Percentiles rank a stretch among this genome's conserved stretches.
Evolutionary conservation across 2,329 filamentous ascomycete species (phyloP).

Genomic region (Aphanocladium album): DNA sequence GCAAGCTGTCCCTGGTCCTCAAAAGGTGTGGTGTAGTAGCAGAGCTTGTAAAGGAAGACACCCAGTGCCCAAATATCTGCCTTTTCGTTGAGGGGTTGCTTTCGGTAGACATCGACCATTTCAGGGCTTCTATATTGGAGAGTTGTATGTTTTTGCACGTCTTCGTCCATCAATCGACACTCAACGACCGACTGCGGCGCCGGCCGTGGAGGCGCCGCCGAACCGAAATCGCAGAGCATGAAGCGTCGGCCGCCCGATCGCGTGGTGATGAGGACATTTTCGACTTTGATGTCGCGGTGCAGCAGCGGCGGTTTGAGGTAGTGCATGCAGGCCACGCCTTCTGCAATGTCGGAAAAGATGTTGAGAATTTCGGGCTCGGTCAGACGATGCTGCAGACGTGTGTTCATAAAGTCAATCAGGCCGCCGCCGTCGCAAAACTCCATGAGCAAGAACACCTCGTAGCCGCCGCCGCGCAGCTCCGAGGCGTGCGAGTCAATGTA

Average conservation of each 20-base stretch:
- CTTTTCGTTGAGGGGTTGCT: slow-evolving; percentile 96
- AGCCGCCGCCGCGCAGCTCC: slow-evolving; percentile 85
- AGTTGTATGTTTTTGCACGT: slow-evolving; percentile 94
- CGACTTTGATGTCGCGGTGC: slow-evolving; percentile 93
- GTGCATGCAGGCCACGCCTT: slow-evolving; percentile 98
- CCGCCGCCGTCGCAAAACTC: slow-evolving; percentile 94
- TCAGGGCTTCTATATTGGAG: slow-evolving; percentile 96
- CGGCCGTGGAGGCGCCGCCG: slow-evolving; percentile 74
- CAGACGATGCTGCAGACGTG: slow-evolving; percentile 86
- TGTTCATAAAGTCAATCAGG: slow-evolving; percentile 99
- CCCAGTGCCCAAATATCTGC: slow-evolving; percentile 97
- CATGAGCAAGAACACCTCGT: slow-evolving; percentile 98
- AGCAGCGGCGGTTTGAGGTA: slow-evolving; percentile 91
- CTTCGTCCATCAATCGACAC: slow-evolving; percentile 89
- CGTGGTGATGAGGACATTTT: slow-evolving; percentile 87
- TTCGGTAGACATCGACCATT: slow-evolving; percentile 97
- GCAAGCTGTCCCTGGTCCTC: slow-evolving; percentile 97
- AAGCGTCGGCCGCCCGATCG: slow-evolving; percentile 66
- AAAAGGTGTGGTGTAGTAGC: slow-evolving; percentile 98
- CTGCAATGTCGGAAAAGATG: slow-evolving; percentile 93
- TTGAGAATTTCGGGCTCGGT: slow-evolving; percentile 96
- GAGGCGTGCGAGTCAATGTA: slow-evolving; percentile 99
- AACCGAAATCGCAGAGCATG: slow-evolving; percentile 98
- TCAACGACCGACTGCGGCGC: slow-evolving; percentile 84
- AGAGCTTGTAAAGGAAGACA: slow-evolving; percentile 93